phyloP scores from a whole-genome alignment of 108 stramenopile genomes.

The Pseudonitzschia delicatissima region DNA sequence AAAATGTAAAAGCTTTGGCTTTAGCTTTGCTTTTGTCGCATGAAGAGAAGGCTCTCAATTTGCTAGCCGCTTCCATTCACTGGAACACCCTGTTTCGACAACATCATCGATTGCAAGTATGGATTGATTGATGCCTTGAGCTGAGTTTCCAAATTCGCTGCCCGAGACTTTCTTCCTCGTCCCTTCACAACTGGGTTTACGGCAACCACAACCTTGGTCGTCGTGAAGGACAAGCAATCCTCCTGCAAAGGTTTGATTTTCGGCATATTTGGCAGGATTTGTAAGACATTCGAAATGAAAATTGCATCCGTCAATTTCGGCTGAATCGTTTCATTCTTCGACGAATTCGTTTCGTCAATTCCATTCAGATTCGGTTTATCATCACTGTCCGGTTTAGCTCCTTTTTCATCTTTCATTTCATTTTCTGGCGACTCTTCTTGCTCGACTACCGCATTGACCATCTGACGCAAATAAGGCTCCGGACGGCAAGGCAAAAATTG shows the following conservation, averaged over 20 bases:
- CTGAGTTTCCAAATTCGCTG: slow-evolving; percentile 45
- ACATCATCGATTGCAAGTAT: slow-evolving; percentile 36
- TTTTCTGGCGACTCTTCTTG: slow-evolving; percentile 6
- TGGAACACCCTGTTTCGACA: slow-evolving; percentile 25
- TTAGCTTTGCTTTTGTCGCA: neutral
- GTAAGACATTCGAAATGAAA: slow-evolving; percentile 23
- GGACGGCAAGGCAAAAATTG: slow-evolving; percentile 39
- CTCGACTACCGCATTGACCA: slow-evolving; percentile 9
- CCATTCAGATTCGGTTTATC: neutral
- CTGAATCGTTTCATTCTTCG: neutral
- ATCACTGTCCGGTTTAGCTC: neutral
- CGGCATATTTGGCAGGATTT: slow-evolving; percentile 17
- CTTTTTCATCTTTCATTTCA: slow-evolving; percentile 18
- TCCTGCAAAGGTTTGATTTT: slow-evolving; percentile 19
- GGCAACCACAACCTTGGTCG: slow-evolving; percentile 34
- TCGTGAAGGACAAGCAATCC: slow-evolving; percentile 28
- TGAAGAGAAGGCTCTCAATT: neutral
- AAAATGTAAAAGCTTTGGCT: too few relatives aligned
- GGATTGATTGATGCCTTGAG: slow-evolving; percentile 47
- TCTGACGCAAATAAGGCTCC: slow-evolving; percentile 37
- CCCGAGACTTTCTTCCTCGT: slow-evolving; percentile 36
- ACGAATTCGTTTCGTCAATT: neutral
- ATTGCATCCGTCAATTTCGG: neutral
- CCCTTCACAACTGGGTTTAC: slow-evolving; percentile 16
- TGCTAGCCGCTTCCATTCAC: slow-evolving; percentile 29